These are phyloP conservation scores for Angophora floribunda DNA, from an alignment of 345 rosid species.

Conservation along the genomic window DNA sequence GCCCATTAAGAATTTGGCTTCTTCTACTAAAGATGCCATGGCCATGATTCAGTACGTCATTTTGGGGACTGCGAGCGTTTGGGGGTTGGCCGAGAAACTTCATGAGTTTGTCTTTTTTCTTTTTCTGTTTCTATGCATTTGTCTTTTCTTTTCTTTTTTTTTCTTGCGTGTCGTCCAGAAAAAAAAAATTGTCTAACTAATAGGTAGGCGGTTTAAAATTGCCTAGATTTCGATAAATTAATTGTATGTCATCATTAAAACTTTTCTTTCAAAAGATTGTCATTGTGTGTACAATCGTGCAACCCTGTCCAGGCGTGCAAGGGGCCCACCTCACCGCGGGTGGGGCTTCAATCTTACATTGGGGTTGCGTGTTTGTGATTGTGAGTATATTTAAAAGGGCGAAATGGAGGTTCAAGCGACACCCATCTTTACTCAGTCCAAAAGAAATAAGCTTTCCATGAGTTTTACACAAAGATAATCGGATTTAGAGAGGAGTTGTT, in stretches of 20 bases:
- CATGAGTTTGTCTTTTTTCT: not conserved
- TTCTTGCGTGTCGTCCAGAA: not conserved
- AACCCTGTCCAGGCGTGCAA: not conserved
- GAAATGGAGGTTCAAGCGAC: not conserved
- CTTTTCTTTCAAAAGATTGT: no score
- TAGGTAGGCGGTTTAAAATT: not conserved
- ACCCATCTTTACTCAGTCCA: not conserved
- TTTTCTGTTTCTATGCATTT: not conserved
- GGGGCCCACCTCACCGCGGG: not conserved
- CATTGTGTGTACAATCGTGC: not conserved
- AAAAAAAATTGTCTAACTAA: not conserved
- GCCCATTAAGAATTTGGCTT: no score
- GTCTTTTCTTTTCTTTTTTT: not conserved
- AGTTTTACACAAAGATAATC: not conserved
- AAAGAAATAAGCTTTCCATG: not conserved
- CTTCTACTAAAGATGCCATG: not conserved
- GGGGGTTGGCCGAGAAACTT: not conserved
- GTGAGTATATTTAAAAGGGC: not conserved
- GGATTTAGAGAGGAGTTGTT: not conserved
- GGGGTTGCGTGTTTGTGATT: accelerated
- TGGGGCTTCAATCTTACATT: not conserved
- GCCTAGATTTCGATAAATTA: not conserved
- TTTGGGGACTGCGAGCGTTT: not conserved
- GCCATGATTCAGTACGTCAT: not conserved
- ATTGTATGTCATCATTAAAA: accelerated